Base-by-base conservation (phyloP, 495 filamentous ascomycete species). In the Bombardia bombarda region DNA sequence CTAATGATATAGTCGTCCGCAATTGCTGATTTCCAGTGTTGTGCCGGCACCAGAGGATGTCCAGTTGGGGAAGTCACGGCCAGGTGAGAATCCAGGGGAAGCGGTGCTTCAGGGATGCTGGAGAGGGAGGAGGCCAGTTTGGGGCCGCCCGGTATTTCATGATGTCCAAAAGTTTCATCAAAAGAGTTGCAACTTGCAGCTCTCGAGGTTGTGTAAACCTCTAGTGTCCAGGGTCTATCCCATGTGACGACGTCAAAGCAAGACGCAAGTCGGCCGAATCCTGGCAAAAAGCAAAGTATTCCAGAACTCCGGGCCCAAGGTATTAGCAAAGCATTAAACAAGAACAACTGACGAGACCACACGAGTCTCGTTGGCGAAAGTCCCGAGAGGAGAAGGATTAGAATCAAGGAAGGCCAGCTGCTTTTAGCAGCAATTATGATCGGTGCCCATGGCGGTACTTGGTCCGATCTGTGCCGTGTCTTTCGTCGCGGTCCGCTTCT, bases 131-230 rank as follows among this genome's bases (percentile, higher is more conserved):
- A n/a, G n/a, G 35, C n/a, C 41, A 31, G 37, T 19, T 33, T 43
- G 32, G 51, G 46, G 38, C 19, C 33, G 47, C 48, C 43, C 30
- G 37, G 23, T 32, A 28, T 32, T 24, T 34, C 40, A 44, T 47
- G 18, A 39, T 25, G 17, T 9, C 40, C 42, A 32, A 48, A 43
- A 47, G 22, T 28, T 33, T 42, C 37, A 18, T 45, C 37, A 26
- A 47, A 25, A 48, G 58, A 69, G 65, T 47, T 64, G 64, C 61
- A 56, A 68, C 66, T 71, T 62, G 68, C 68, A 71, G 56, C 63
- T 64, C 60, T 52, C 18, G 43, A 51, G 41, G 40, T 53, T 56
- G 53, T 53, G 49, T 46, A 53, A 57, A 61, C 57, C 52, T 62
- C 55, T 48, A n/a, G n/a, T 49, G 46, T 57, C 58, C 60, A 45